Conservation (phyloP, 106 monocot genomes). For the Hemerocallis citrina region DNA sequence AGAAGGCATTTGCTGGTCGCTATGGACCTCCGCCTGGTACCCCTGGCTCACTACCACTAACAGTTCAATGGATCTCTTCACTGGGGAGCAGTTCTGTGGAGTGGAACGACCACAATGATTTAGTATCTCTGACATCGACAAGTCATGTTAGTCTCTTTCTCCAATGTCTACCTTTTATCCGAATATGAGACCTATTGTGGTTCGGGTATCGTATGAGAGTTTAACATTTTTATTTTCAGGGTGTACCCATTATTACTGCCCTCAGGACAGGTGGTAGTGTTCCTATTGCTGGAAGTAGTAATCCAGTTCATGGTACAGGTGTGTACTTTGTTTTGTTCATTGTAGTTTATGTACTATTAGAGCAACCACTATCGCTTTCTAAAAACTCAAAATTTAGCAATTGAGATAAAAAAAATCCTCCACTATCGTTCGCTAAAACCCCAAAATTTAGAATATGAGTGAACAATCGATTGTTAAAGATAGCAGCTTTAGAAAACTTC, state of each 20-base stretch:
- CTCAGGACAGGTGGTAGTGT: conserved; percentile 66
- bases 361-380: no score
- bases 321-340: not conserved
- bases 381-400: no score
- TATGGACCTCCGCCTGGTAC: conserved; percentile 58
- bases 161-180: not conserved
- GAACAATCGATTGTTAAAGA: no score
- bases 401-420: no score
- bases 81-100: conserved; percentile 23
- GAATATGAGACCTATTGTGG: not conserved
- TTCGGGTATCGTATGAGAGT: not conserved
- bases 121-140: conserved; percentile 23
- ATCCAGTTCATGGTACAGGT: not conserved
- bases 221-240: conserved; percentile 27
- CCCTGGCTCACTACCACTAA: conserved; percentile 36
- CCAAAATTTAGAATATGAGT: no score
- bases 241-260: conserved; percentile 36
- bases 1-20: conserved; percentile 70
- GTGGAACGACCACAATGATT: conserved; percentile 64
- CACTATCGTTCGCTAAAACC: no score
- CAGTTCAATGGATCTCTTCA: conserved; percentile 58
- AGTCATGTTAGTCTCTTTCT: conserved; percentile 33
- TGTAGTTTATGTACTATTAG: not conserved
- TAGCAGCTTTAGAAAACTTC: no score
- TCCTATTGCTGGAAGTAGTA: conserved; percentile 4